Base-by-base conservation (phyloP, 768 basidiomycete species). In the Pisolithus tinctorius region DNA sequence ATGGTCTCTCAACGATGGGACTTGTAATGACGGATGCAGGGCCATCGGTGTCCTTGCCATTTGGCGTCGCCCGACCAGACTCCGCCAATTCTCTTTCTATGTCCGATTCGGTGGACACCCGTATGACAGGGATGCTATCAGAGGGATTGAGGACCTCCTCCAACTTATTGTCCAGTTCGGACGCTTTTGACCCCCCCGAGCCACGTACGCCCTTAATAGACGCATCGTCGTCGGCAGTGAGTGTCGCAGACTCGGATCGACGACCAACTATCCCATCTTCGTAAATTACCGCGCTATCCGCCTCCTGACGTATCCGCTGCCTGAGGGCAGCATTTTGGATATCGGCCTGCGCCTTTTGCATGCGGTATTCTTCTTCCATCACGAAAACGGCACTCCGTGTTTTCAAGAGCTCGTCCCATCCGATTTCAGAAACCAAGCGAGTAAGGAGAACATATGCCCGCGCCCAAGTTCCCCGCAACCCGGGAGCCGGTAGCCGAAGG, bases 321-420 rank as follows among this genome's bases (percentile, higher is more conserved):
- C 54, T 49, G 46, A 55, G 49, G 14, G 61, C 57, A n/a, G 55
- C 64, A 46, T 72, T 65, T 45, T 75, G 72, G n/a, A 86, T 73
- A 27, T 93, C 90, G 2, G 65, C 72, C 5, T 88, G 81, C 2
- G 88, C 85, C 65, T 97, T 97, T 72, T 97, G 95, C 83, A 90
- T 88, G 36, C 96, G 80, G 65, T 99, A 99, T 66, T 99, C 96
- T 65, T 99, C 95, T 66, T 98, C 96, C 96, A 99, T 99, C 38
- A 99, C 96, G 68, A 99, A 98, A 13, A 99, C 96, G 36, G 75
- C 71, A 67, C 90, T 93, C 78, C 96, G 84, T 13, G 90, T 88
- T 74, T 93, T 93, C 51, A 99, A 77, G 3, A 98, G 80, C 72
- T 98, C 96, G 70, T 99, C 96, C 96, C 96, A 99, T 0, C 96